Evolutionary conservation across 1,284 basidiomycete species (phyloP), one percentile per base, ranked within the genome.

Genomic region (Cryptococcus wingfieldii): DNA sequence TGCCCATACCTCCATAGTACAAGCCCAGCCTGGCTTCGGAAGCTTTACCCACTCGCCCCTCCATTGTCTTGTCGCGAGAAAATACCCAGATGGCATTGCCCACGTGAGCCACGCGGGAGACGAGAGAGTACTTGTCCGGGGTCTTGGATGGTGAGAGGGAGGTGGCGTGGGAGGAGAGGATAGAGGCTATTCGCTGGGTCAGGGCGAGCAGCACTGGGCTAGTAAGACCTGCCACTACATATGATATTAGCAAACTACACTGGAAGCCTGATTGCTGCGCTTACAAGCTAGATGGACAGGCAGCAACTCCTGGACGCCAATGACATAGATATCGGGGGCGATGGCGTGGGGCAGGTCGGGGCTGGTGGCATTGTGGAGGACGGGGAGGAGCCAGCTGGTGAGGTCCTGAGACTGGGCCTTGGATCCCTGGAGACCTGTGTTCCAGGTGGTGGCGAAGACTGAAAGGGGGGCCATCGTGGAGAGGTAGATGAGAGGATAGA

Each of bases 271-370:
- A 38, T 7, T 5, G 12, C 31, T 23, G 12, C 5, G 65, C 74
- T 61, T 47, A 77, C 76, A 60, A 27, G 74, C 75, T 1, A 75
- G 66, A 56, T 78, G 71, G 0, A 78, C 66, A 10, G 74, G 74
- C 4, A 96, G 88, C 72, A 95, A 89, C 81, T 98, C 98, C 82
- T 99, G 95, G 60, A 98, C 91, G 50, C 85, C 93, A 59, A 98
- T 86, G 56, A 96, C 85, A 62, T 97, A 91, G 56, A 96, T 89
- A 68, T 92, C 84, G 42, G 85, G 82, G 28, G 68, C 55, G n/a
- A 58, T 50, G 6, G 61, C 64, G 6, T 62, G 34, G 16, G 62
- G 55, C 18, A 58, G 7, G 31, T 61, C 53, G 7, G 66, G 65
- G 38, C 68, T 63, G 0, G 69, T 54, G 2, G 64, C 63, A 47